Base-by-base conservation (phyloP, 73 alveolate species). In the Stentor roeselii region DNA sequence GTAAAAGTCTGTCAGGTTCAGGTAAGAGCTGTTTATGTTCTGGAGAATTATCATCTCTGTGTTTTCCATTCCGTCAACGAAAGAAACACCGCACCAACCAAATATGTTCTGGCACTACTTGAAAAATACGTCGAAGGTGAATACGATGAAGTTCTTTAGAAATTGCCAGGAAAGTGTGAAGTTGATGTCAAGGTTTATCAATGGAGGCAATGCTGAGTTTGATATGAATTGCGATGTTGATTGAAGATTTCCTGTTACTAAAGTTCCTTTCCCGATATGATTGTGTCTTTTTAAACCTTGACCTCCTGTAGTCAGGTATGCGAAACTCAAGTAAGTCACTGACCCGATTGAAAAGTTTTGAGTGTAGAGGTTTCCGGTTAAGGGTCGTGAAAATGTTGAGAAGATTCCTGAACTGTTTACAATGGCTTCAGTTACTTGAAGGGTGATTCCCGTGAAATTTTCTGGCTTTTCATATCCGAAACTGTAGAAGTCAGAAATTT, bases 21-120 rank as follows among this genome's bases (percentile, higher is more conserved):
- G 3, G 15, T 58, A n/a, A 27, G 80, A 67, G 1, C 21, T 67
- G 21, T 34, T 40, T 67, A 21, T 30, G 41, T 21, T 67, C 21
- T 27, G n/a, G 21, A 67, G 50, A 67, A 67, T 34, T 0, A 67
- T 67, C 37, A 67, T n/a, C 11, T 67, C 80, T 27, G 80, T 67
- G 80, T 67, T 32, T 21, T 15, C 34, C 80, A 67, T 67, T 21
- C 41, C 80, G 11, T 67, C 50, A 67, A 21, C 37, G 34, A 67
- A 67, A 27, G 41, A 21, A 30, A 67, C 34, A 1, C 80, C 80
- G 34, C 80, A 67, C 80, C 80, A 67, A 21, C 80, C 80, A 30
- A 27, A n/a, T 27, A 67, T 21, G 11, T 21, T 67, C 6, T 50
- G 21, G 34, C 80, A 67, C 80, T 67, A 67, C 11, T 27, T 67